Percentiles rank a stretch among this genome's conserved stretches.
Evolutionary conservation across 2,329 filamentous ascomycete genomes (phyloP).

Genomic region (Fusarium fracticaudum): DNA sequence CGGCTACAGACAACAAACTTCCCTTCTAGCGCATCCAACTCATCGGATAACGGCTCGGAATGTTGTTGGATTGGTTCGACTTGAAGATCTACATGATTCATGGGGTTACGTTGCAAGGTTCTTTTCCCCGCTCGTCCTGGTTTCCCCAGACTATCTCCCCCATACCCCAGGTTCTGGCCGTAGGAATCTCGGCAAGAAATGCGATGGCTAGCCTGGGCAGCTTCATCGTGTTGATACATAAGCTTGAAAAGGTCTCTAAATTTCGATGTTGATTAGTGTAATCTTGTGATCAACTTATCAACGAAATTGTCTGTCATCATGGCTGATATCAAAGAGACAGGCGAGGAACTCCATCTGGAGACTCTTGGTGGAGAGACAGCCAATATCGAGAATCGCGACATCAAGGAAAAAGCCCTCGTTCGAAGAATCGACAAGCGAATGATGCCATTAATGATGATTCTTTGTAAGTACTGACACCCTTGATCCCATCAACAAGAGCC

Average conservation of each 20-base stretch:
- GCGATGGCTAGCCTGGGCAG: background rate
- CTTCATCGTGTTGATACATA: background rate
- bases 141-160: constrained; percentile 5
- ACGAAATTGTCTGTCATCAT: background rate
- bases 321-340: background rate
- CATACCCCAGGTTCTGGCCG: background rate
- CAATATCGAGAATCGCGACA: background rate
- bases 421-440: constrained; percentile 15
- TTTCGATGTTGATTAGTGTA: rapidly evolving
- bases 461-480: background rate
- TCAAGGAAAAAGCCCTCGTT: background rate
- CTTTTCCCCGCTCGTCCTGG: background rate
- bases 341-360: constrained; percentile 1
- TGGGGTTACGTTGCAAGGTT: background rate
- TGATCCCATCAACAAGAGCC: background rate
- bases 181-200: background rate
- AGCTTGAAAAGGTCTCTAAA: background rate
- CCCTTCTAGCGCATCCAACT: background rate
- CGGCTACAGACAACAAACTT: background rate
- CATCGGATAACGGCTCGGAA: constrained; percentile 2
- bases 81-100: background rate
- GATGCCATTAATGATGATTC: constrained; percentile 20
- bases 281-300: too few relatives aligned
- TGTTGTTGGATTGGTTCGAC: background rate
- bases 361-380: background rate